Evolutionary conservation across 140 eudicot species (phyloP), one percentile per base, ranked within the genome.

Genomic region (Eryngium alpinum): DNA sequence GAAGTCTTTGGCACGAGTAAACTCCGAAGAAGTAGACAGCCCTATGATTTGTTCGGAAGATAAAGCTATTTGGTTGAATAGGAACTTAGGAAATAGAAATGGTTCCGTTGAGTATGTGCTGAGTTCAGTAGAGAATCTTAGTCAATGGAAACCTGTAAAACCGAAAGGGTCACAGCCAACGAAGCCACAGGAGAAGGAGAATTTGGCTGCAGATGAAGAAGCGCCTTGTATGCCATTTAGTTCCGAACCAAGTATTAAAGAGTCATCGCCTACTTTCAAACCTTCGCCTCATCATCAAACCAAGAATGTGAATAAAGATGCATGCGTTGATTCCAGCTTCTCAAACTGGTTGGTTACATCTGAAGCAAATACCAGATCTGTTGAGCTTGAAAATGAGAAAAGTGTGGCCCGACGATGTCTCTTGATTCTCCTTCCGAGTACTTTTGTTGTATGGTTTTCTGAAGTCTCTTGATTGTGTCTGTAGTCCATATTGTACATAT

Each of bases 141-240:
- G 91, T 59, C 96, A 96, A 74, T 93, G 98, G 97, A 96, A 96
- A 84, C 87, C 92, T 82, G 88, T 83, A 57, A 93, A 90, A 74
- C 79, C 89, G 12, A 91, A 85, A 79, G 89, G 86, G 77, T 79
- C 57, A 66, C 84, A 53, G 44, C 72, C 78, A 4, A 19, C 79
- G 72, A 89, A 86, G 80, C 85, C 89, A 28, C 49, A 31, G 11
- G 97, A 92, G 87, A 95, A 92, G 85, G 99, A 95, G 89, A 95
- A 95, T 81, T 81, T 71, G 51, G 19, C 67, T n/a, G 62, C 73
- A 32, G 82, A 83, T 19, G 59, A 80, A 25, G 88, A 85, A 51
- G 76, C 77, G 53, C 85, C 82, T 53, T 78, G 50, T 67, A 70
- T 82, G 5, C 80, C 90, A 17, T 60, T 72, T 57, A 85, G 83